Percentiles rank a stretch among this genome's conserved stretches.
Conservation (phyloP, 225 moss, liverwort and hornwort species). For the Bryoerythrophyllum caledonicum region DNA sequence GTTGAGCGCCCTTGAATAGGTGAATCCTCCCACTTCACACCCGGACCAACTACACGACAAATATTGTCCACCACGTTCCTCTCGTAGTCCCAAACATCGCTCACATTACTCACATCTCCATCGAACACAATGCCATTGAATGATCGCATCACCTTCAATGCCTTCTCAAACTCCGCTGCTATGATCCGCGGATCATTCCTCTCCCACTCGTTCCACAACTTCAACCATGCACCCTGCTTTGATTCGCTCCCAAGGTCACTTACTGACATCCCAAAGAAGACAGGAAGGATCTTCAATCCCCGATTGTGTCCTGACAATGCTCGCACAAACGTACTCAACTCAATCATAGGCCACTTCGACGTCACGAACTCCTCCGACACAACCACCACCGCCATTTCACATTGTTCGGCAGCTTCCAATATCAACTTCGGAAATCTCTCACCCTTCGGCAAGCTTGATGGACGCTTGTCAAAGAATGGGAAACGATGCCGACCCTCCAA, state of each 20-base stretch:
- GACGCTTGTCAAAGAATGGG: no score
- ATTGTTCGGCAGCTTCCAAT: not conserved
- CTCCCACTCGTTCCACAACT: not conserved
- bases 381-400: not conserved
- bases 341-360: not conserved
- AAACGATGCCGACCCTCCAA: no score
- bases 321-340: not conserved
- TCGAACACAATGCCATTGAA: not conserved
- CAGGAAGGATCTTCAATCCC: not conserved
- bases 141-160: not conserved
- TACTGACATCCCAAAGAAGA: not conserved
- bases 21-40: not conserved
- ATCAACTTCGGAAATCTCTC: not conserved
- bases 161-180: not conserved
- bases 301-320: not conserved
- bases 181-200: not conserved
- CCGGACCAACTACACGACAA: not conserved
- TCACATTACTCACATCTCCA: no score
- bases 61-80: not conserved
- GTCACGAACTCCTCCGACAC: not conserved
- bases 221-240: not conserved
- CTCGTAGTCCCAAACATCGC: not conserved
- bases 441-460: not conserved
- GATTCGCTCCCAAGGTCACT: not conserved
- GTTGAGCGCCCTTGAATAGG: not conserved